These are phyloP conservation scores for Rhizopogon roseolus DNA, from an alignment of 768 basidiomycete species.

Conservation along the genomic window DNA sequence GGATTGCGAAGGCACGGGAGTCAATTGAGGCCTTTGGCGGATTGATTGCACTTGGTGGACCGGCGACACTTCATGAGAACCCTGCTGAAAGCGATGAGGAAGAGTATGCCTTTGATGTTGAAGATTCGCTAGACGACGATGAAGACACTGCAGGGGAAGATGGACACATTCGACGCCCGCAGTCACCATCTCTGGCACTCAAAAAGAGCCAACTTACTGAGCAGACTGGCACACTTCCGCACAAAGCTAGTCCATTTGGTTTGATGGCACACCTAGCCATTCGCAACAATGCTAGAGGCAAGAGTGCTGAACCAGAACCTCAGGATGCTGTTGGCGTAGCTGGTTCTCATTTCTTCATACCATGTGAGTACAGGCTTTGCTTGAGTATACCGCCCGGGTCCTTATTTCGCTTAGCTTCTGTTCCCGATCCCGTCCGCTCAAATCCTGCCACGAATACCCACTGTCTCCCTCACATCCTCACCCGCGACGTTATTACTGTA, in stretches of 20 bases:
- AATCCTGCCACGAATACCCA: constrained; percentile 37
- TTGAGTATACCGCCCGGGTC: not conserved
- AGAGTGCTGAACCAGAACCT: constrained; percentile 37
- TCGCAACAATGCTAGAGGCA: constrained; percentile 37
- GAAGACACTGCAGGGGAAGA: constrained; percentile 22
- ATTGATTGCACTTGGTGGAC: constrained; percentile 59
- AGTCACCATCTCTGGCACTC: constrained; percentile 29
- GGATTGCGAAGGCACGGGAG: constrained; percentile 72
- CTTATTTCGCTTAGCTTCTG: constrained; percentile 29
- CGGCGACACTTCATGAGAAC: constrained; percentile 44
- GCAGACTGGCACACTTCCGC: constrained; percentile 54
- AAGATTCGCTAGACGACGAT: constrained; percentile 35
- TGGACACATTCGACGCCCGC: constrained; percentile 3
- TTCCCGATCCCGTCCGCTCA: constrained; percentile 34
- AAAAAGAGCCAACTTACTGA: constrained; percentile 33
- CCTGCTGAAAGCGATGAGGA: constrained; percentile 39
- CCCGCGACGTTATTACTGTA: constrained; percentile 56
- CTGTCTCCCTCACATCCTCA: constrained; percentile 61
- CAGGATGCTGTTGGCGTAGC: constrained; percentile 61
- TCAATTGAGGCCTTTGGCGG: constrained; percentile 65
- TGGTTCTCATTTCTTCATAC: constrained; percentile 60
- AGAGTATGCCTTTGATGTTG: constrained; percentile 34
- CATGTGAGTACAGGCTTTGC: constrained; percentile 38
- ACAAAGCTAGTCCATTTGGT: constrained; percentile 65
- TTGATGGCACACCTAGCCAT: constrained; percentile 65